Evolutionary conservation across 805 yeast species (phyloP).

Genomic region (Osmozyma mogii): DNA sequence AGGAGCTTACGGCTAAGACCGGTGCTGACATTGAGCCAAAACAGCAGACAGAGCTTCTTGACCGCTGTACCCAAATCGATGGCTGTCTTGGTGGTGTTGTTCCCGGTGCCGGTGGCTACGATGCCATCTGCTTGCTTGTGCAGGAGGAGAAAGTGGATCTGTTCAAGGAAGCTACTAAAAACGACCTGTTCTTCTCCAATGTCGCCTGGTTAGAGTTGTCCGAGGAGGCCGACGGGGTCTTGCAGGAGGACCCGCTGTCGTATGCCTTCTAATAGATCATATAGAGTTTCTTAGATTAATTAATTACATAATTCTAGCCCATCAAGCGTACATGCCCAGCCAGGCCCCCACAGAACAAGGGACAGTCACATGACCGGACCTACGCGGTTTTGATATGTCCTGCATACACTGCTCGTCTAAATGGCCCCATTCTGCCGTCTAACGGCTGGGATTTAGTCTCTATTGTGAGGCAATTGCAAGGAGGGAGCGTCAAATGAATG

Average conservation of each 20-base stretch:
- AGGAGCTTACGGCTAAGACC: constrained; percentile 51
- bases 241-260: constrained; percentile 44
- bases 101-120: constrained; percentile 98
- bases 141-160: constrained; percentile 31
- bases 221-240: constrained; percentile 55
- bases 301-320: too few relatives aligned
- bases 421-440: too few relatives aligned
- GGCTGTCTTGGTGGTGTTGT: constrained; percentile 96
- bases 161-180: constrained; percentile 14
- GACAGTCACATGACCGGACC: too few relatives aligned
- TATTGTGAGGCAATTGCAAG: too few relatives aligned
- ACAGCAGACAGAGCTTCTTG: constrained; percentile 62
- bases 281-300: too few relatives aligned
- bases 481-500: too few relatives aligned
- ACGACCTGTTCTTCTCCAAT: constrained; percentile 24
- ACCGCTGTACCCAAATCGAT: constrained; percentile 36
- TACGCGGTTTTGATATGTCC: too few relatives aligned
- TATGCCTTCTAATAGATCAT: too few relatives aligned
- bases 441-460: too few relatives aligned
- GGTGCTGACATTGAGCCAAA: constrained; percentile 88
- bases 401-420: too few relatives aligned
- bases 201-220: constrained; percentile 64
- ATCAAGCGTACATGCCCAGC: too few relatives aligned
- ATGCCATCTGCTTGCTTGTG: constrained; percentile 76
- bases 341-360: too few relatives aligned